phyloP scores from a whole-genome alignment of 441 rosid species.

The Dalechampia spathulata region DNA sequence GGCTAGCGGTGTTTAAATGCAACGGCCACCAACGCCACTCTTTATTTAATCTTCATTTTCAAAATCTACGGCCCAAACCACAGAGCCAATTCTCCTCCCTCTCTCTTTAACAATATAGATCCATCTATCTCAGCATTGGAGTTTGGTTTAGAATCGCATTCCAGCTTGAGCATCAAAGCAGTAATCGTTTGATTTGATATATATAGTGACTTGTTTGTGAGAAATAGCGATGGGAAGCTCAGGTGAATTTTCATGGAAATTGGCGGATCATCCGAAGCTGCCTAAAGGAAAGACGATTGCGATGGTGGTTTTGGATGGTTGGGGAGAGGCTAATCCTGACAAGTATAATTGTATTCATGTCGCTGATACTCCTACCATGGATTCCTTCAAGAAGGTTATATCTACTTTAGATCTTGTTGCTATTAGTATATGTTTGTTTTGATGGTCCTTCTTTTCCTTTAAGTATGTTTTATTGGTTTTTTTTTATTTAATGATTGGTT shows the following conservation, averaged over 20 bases:
- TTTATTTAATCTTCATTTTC: not conserved
- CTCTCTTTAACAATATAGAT: too few relatives aligned
- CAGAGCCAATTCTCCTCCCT: too few relatives aligned
- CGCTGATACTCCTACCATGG: conserved; percentile 90
- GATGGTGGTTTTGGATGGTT: conserved; percentile 80
- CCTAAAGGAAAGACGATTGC: conserved; percentile 76
- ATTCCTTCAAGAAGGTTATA: conserved; percentile 69
- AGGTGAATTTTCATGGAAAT: conserved; percentile 39
- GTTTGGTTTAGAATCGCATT: too few relatives aligned
- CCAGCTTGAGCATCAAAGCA: too few relatives aligned
- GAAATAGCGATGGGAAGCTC: conserved; percentile 37
- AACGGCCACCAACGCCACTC: not conserved
- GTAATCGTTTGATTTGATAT: too few relatives aligned
- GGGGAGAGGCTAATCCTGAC: conserved; percentile 93
- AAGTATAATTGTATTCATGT: conserved; percentile 81
- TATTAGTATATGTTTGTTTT: too few relatives aligned
- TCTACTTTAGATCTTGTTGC: too few relatives aligned
- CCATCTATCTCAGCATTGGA: too few relatives aligned
- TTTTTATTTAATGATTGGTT: not conserved
- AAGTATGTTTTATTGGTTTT: too few relatives aligned
- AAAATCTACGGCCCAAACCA: not conserved
- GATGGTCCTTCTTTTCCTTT: too few relatives aligned
- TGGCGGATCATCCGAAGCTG: conserved; percentile 77
- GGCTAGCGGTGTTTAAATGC: not conserved
- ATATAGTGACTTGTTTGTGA: too few relatives aligned